phyloP scores from a whole-genome alignment of 768 basidiomycete genomes.

The Leccinum subtestaceum region DNA sequence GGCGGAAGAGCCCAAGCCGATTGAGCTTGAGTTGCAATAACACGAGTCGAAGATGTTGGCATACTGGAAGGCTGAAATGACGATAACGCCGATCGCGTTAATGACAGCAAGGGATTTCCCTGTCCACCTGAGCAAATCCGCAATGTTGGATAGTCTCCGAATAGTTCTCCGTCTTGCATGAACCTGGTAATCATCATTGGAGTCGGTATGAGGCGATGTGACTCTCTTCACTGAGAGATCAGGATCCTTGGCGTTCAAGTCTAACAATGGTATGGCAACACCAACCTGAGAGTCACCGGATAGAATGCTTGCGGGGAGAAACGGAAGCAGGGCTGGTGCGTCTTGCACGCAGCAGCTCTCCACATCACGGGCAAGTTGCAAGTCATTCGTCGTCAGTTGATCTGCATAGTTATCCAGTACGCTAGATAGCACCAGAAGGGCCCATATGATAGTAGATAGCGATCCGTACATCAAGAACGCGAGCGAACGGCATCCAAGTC shows the following conservation, averaged over 20 bases:
- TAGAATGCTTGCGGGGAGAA: no score
- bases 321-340: no score
- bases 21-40: conserved; percentile 30
- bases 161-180: background rate
- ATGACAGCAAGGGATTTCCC: conserved; percentile 27
- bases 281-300: no score
- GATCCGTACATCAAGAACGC: no score
- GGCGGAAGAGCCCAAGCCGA: conserved; percentile 17
- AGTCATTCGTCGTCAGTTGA: background rate
- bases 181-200: background rate
- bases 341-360: background rate
- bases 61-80: conserved; percentile 29
- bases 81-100: conserved; percentile 27
- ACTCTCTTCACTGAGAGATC: no score
- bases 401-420: no score
- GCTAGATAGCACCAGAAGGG: no score
- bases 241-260: no score
- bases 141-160: background rate
- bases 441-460: no score
- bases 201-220: no score
- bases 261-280: background rate
- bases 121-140: conserved; percentile 24
- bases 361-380: background rate
- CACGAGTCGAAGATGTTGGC: conserved; percentile 25
- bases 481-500: no score